A percentile compares a stretch with the other conserved stretches of the same genome.
Conservation (phyloP, 2,329 filamentous ascomycete species). For the Tympanopsis confertula region DNA sequence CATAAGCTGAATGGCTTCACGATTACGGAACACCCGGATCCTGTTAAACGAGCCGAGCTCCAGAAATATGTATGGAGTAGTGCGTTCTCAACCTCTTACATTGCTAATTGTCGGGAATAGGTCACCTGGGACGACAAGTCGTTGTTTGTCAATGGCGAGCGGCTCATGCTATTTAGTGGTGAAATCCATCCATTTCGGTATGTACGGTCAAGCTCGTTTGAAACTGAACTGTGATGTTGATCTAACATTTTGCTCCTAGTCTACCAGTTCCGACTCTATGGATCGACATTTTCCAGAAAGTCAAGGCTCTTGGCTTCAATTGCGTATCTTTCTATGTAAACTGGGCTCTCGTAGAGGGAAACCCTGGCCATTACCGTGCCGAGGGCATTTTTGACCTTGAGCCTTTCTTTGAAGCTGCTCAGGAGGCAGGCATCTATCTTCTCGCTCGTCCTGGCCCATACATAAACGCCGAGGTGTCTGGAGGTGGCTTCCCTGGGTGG, state of each 20-base stretch:
- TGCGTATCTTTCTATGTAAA: slow-evolving; percentile 69
- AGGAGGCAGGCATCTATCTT: slow-evolving; percentile 64
- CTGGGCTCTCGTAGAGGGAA: slow-evolving; percentile 69
- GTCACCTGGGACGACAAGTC: slow-evolving; percentile 56
- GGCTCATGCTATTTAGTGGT: slow-evolving; percentile 49
- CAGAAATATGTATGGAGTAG: slow-evolving; percentile 38
- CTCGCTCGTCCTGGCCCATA: slow-evolving; percentile 63
- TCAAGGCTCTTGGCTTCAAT: slow-evolving; percentile 71
- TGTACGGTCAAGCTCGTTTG: slow-evolving; percentile 2
- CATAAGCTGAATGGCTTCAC: slow-evolving; percentile 35
- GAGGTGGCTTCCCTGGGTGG: slow-evolving; percentile 75
- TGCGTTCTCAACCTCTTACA: not conserved
- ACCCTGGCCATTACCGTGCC: slow-evolving; percentile 55
- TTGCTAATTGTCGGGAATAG: slow-evolving; percentile 7
- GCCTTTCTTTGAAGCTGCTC: slow-evolving; percentile 67
- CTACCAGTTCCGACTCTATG: slow-evolving; percentile 50
- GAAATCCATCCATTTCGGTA: slow-evolving; percentile 52
- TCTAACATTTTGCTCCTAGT: slow-evolving; percentile 10
- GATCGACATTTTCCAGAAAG: slow-evolving; percentile 70
- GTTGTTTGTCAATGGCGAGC: slow-evolving; percentile 48
- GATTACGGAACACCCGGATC: slow-evolving; percentile 8
- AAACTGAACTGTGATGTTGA: not conserved
- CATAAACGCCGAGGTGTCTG: slow-evolving; percentile 67
- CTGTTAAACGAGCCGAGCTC: slow-evolving; percentile 29
- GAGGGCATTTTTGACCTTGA: slow-evolving; percentile 64